phyloP scores from a whole-genome alignment of 495 filamentous ascomycete species.

The Penicillium arizonense region DNA sequence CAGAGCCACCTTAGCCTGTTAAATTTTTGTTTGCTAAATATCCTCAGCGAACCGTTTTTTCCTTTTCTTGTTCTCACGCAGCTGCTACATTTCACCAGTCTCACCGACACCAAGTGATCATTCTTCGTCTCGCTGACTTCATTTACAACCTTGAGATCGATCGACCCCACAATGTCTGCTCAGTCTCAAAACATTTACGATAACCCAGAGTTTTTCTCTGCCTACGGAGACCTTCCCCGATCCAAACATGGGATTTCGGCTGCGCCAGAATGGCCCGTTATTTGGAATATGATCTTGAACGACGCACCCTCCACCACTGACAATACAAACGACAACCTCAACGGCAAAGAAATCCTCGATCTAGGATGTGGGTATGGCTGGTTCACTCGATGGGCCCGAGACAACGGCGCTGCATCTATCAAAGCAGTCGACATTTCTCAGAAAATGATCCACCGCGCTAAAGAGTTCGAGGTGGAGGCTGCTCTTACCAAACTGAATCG shows the following conservation, averaged over 20 bases:
- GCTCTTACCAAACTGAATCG: too few relatives aligned
- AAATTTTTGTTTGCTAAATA: too few relatives aligned
- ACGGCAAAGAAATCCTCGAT: conserved; percentile 4
- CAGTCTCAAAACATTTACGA: conserved; percentile 25
- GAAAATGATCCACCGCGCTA: conserved; percentile 20
- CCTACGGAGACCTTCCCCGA: conserved; percentile 18
- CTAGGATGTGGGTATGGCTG: conserved; percentile 26
- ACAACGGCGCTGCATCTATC: conserved; percentile 9
- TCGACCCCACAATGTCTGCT: conserved; percentile 1
- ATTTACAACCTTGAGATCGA: too few relatives aligned
- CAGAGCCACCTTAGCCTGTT: too few relatives aligned
- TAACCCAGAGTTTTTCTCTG: conserved; percentile 18
- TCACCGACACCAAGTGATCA: too few relatives aligned
- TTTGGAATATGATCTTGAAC: conserved; percentile 15
- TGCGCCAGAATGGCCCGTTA: conserved; percentile 23
- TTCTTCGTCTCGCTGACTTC: too few relatives aligned
- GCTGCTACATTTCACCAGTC: too few relatives aligned
- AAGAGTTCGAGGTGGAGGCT: conserved; percentile 9
- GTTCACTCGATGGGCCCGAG: conserved; percentile 23
- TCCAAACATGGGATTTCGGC: conserved; percentile 17
- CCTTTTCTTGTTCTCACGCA: too few relatives aligned
- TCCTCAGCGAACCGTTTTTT: too few relatives aligned
- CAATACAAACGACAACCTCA: too few relatives aligned
- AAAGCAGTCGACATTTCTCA: conserved; percentile 20
- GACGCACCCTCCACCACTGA: too few relatives aligned